Conservation (phyloP, 176 grass and related monocot genomes). For the Rhipidocladum racemiflorum region DNA sequence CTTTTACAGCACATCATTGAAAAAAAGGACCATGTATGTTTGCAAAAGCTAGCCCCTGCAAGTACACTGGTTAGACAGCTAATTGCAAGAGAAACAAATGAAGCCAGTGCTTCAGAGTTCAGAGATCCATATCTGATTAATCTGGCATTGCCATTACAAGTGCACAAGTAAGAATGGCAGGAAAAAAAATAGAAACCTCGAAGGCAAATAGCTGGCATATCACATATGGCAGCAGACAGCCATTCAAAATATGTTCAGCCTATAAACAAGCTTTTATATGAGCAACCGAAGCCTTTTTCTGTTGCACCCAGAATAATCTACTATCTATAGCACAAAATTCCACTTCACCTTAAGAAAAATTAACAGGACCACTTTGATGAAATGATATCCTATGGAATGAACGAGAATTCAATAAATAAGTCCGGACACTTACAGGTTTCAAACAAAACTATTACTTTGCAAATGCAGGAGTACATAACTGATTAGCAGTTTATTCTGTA, state of each 20-base stretch:
- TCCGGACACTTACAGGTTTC: background rate
- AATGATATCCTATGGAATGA: background rate
- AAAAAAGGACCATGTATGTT: background rate
- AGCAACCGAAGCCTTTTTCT: slow-evolving; percentile 21
- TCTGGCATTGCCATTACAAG: background rate
- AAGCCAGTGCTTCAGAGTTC: background rate
- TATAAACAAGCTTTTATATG: background rate
- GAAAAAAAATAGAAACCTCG: background rate
- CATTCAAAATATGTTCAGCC: background rate
- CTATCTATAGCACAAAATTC: background rate
- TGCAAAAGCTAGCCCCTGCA: background rate
- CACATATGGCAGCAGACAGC: background rate
- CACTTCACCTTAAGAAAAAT: background rate
- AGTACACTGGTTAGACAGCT: background rate
- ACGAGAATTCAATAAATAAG: background rate
- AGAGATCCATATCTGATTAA: slow-evolving; percentile 2
- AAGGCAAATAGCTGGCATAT: background rate
- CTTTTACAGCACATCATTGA: background rate
- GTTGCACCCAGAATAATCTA: background rate
- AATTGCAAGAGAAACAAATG: background rate
- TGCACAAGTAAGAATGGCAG: background rate
- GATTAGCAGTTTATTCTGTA: background rate
- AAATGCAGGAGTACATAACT: background rate
- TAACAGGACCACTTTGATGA: background rate
- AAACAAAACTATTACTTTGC: slow-evolving; percentile 1